Conservation (phyloP, 352 stramenopile genomes). For the Pythium folliculosum region DNA sequence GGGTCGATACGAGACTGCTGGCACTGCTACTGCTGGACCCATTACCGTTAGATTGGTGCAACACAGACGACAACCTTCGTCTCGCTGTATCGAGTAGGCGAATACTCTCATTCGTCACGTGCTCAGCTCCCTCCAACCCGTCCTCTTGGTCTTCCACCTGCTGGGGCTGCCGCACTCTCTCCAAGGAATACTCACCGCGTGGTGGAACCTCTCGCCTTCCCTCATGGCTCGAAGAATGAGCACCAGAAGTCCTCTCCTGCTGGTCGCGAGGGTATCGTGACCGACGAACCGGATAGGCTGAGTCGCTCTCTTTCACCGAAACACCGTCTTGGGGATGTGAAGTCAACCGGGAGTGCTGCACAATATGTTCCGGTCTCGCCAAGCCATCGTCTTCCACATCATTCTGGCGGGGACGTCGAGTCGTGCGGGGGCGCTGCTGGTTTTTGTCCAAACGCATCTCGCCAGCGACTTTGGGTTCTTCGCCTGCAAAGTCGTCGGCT, state of each 20-base stretch:
- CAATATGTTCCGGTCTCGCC: too few species aligned
- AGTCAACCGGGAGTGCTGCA: neutral
- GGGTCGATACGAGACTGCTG: constrained; percentile 43
- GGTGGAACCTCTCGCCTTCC: neutral
- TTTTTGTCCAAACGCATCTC: neutral
- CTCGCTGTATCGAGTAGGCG: constrained; percentile 28
- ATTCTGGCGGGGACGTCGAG: neutral
- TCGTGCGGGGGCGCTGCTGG: neutral
- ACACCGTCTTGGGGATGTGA: neutral
- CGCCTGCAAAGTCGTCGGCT: neutral
- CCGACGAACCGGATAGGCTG: neutral
- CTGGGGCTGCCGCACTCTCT: neutral
- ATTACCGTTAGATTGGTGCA: constrained; percentile 28
- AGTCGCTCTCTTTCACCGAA: neutral
- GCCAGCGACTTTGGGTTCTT: constrained; percentile 13
- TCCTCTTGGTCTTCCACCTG: neutral
- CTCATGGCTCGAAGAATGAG: neutral
- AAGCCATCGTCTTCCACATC: neutral
- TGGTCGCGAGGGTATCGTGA: neutral
- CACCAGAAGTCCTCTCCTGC: neutral
- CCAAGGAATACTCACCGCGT: neutral
- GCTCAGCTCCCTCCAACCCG: constrained; percentile 8
- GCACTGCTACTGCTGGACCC: constrained; percentile 32
- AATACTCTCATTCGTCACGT: constrained; percentile 26
- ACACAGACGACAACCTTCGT: constrained; percentile 27